Base-by-base conservation (phyloP, 192 early-diverging fungal genomes). In the Rhizophagus sp. region DNA sequence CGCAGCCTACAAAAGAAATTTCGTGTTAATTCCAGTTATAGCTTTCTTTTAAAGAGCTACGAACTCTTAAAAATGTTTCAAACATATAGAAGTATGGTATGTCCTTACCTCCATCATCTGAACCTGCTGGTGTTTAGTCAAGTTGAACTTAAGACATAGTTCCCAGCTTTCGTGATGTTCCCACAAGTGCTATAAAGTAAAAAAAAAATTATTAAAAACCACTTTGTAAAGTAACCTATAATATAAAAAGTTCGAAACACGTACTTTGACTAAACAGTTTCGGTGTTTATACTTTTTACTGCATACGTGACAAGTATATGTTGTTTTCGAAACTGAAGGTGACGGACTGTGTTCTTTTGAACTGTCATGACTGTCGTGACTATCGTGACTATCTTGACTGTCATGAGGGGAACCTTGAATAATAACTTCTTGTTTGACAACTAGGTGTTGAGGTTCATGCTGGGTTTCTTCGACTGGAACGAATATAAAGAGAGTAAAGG, bases 91-190 rank as follows among this genome's bases (percentile, higher is more conserved):
- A 15, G n/a, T 79, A 61, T 33, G 27, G 17, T 27, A 22, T 33
- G 50, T n/a, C 19, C 49, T 41, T 74, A 81, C 88, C 88, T 90
- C 89, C 89, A 90, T 90, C 89, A 90, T 90, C 76, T 90, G 89
- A 7, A 90, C 89, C 78, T 90, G 89, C 84, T 90, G 89, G 82
- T 90, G 89, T 75, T 90, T 90, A 36, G 89, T 88, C 76, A 90
- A 75, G 79, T 90, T 90, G 78, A 89, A 90, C 75, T 89, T 89
- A 30, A 90, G 84, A 77, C 89, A 90, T 17, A 87, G 78, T 33
- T 89, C 88, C 89, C 89, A 90, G 76, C 86, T 85, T 62, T 89
- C 89, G 84, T 90, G 89, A 79, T 90, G 89, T 84, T 90, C 89
- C 89, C 89, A 90, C 33, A 87, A 81, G 65, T 90, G 89, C 84